Percentiles rank a stretch among this genome's conserved stretches.
Evolutionary conservation across 2,329 filamentous ascomycete genomes (phyloP).

Genomic region (Microcyclospora tardicrescens): DNA sequence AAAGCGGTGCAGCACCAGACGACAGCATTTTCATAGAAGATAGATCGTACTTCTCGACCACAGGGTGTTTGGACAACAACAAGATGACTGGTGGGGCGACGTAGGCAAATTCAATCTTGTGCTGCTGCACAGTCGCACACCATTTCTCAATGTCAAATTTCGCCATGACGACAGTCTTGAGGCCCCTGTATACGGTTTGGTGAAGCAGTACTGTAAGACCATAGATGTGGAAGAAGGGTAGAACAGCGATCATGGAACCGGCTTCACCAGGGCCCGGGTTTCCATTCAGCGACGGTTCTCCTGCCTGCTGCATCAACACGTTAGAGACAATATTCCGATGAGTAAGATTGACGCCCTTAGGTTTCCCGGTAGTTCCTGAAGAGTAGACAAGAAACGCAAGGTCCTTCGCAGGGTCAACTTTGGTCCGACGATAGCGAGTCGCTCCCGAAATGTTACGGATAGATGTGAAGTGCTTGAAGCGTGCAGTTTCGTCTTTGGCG

Average conservation of each 20-base stretch:
- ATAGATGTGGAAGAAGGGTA: constrained; percentile 90
- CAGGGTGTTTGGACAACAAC: constrained; percentile 63
- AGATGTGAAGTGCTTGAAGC: constrained; percentile 58
- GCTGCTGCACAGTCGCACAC: constrained; percentile 62
- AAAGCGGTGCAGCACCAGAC: constrained; percentile 75
- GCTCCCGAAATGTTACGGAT: constrained; percentile 52
- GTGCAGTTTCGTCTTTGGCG: constrained; percentile 43
- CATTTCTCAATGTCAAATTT: constrained; percentile 73
- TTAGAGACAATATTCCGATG: constrained; percentile 77
- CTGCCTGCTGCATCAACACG: constrained; percentile 30
- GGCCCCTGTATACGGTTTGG: constrained; percentile 51
- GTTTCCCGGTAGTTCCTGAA: constrained; percentile 77
- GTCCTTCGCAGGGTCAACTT: constrained; percentile 56
- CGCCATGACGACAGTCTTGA: constrained; percentile 56
- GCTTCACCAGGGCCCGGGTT: constrained; percentile 11
- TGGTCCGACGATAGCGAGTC: constrained; percentile 45
- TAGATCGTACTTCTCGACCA: constrained; percentile 69
- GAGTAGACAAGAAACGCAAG: constrained; percentile 78
- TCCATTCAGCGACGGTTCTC: constrained; percentile 25
- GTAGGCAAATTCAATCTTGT: constrained; percentile 64
- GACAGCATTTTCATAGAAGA: constrained; percentile 70
- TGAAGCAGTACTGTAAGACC: constrained; percentile 64
- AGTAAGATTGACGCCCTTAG: constrained; percentile 83
- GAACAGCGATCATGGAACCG: constrained; percentile 61
- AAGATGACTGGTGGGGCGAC: constrained; percentile 77